A percentile compares a stretch with the other conserved stretches of the same genome.
Conservation (phyloP, 1,139 yeast species). For the Magnusiomyces clavatus region DNA sequence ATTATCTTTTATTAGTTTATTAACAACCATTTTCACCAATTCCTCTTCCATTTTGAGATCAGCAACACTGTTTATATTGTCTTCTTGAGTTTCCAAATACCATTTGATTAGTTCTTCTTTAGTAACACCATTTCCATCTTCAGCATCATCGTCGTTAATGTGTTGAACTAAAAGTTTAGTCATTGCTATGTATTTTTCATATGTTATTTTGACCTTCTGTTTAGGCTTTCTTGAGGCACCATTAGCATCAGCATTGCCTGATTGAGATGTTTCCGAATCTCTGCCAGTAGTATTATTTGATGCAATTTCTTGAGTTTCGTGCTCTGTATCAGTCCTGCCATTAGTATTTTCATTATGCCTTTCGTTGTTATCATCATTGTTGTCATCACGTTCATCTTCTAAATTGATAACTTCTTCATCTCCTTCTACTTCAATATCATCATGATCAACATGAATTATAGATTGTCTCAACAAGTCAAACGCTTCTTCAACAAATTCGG, state of each 20-base stretch:
- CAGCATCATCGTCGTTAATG: slow-evolving; percentile 42
- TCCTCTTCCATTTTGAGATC: slow-evolving; percentile 66
- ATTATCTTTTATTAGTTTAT: slow-evolving; percentile 77
- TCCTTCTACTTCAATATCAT: slow-evolving; percentile 75
- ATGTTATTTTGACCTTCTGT: slow-evolving; percentile 53
- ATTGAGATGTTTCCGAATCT: not conserved
- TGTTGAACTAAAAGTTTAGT: slow-evolving; percentile 72
- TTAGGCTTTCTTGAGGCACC: slow-evolving; percentile 15
- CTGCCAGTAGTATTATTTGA: not conserved
- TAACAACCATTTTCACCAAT: slow-evolving; percentile 71
- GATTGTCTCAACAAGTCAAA: slow-evolving; percentile 84
- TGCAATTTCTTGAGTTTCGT: slow-evolving; percentile 6
- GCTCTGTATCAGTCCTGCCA: slow-evolving; percentile 12
- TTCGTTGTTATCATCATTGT: slow-evolving; percentile 13
- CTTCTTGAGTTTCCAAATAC: slow-evolving; percentile 73
- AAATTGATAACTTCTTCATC: slow-evolving; percentile 20
- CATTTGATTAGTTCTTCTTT: slow-evolving; percentile 66
- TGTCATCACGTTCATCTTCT: not conserved
- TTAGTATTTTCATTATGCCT: slow-evolving; percentile 5
- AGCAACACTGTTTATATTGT: slow-evolving; percentile 58
- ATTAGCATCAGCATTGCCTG: slow-evolving; percentile 8
- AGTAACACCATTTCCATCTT: slow-evolving; percentile 50
- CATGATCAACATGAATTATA: slow-evolving; percentile 89
- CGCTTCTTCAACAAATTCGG: slow-evolving; percentile 88
- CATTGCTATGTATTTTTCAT: slow-evolving; percentile 79